Base-by-base conservation (phyloP, 495 filamentous ascomycete genomes). In the Penicillium angulare region DNA sequence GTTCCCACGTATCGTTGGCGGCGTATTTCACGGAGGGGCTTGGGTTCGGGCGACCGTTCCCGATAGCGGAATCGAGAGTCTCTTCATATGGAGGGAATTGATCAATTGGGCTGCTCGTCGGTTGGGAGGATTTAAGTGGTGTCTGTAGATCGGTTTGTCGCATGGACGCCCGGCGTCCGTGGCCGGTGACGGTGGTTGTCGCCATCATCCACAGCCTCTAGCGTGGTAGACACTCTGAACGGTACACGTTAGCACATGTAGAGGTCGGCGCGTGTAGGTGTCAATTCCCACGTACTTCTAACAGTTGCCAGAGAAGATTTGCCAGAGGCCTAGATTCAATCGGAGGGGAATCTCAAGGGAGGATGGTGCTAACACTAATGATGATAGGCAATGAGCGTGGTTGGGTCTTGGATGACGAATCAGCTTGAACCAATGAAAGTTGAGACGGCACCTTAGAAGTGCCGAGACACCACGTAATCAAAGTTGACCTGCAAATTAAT, bases 71-170 rank as follows among this genome's bases (percentile, higher is more conserved):
- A 17, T 73, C 67, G 10, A 62, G 43, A 4, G 70, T 68, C 32
- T 74, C 72, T 45, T 64, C 61, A 49, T 72, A 77, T 0, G 71
- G 55, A 35, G 74, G 74, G 27, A 76, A 76, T 47, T 75, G 63
- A 53, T 77, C 72, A 47, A 73, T 52, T 5, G 72, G 70, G 29
- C 68, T 74, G 35, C 59, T 69, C 46, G 69, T 67, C 6, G 64
- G 54, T 48, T 72, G 68, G 50, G 66, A 54, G 15, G 58, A 36
- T 20, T 61, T 71, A 8, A 58, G 55, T 46, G 65, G 59, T 8
- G 61, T 55, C 48, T 71, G 67, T 48, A 73, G 49, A 34, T 74
- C 68, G 29, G 70, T 32, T 61, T 72, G 73, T 54, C 66, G 66
- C 59, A 73, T 68, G 18, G 74, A 77, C 43, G 71, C 44, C 38